Evolutionary conservation across 495 filamentous ascomycete genomes (phyloP), one percentile per base, ranked within the genome.

Genomic region (Tuber indicum): DNA sequence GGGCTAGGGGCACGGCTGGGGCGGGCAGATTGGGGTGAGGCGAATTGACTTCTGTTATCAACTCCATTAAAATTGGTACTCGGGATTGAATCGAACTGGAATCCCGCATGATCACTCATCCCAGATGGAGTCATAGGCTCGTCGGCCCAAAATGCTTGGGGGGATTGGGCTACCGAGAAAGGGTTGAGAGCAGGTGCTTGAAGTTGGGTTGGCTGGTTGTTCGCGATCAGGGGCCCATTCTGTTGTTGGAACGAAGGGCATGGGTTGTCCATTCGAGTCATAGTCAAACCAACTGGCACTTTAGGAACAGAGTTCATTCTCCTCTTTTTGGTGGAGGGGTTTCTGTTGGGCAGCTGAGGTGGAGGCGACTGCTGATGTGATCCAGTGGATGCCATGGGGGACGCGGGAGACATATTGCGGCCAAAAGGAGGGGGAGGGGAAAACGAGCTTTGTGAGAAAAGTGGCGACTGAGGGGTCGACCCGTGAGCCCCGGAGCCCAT

Each of bases 231-330:
- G 26, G 58, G 26, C 58, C 58, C 58, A 66, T 36, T 66, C 58
- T 66, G 66, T 62, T 71, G 47, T 41, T 76, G 77, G 23, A 80
- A 80, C n/a, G 72, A 72, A 72, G 86, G 81, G 70, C 89, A 87
- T 47, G 85, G 82, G 14, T 86, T 88, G 77, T 93, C 91, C 23
- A 94, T 85, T 75, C 88, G 90, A 0, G 94, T 97, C 94, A 96
- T 97, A 21, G 89, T 88, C 81, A 97, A 83, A 66, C 89, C 90
- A 10, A 86, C 89, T 1, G 92, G 91, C n/a, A 96, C 83, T 84
- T 91, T 91, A 69, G 91, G 93, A 44, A 74, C 44, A 41, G 79
- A 81, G 46, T 81, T 81, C 43, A 81, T 80, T 41, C 78, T 80
- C 43, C 78, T 79, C 58, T 80, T 80, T 43, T 80, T 80, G 41